Conservation (phyloP, 345 rosid species). For the Camelina laxa region DNA sequence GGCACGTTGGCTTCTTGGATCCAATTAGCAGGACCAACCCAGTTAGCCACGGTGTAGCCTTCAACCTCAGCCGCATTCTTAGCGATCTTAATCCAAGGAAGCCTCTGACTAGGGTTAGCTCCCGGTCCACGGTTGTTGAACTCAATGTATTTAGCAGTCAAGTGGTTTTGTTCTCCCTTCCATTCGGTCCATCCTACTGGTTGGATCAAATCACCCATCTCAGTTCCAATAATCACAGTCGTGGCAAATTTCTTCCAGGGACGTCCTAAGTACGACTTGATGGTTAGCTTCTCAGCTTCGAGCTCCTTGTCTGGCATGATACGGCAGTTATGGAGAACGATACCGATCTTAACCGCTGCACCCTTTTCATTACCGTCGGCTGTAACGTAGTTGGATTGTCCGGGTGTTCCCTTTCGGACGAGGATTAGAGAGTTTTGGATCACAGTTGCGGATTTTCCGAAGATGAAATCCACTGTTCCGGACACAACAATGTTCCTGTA, state of each 20-base stretch:
- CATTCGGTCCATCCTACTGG: constrained; percentile 66
- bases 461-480: constrained; percentile 81
- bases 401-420: constrained; percentile 46
- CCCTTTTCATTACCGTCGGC: constrained; percentile 56
- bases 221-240: constrained; percentile 62
- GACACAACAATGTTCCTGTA: constrained; percentile 72
- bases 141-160: constrained; percentile 55
- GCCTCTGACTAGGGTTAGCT: constrained; percentile 49
- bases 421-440: constrained; percentile 76
- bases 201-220: constrained; percentile 59
- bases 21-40: constrained; percentile 54
- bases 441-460: constrained; percentile 60
- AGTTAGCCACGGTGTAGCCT: constrained; percentile 48
- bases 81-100: constrained; percentile 57
- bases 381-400: constrained; percentile 62
- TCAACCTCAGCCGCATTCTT: constrained; percentile 48
- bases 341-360: constrained; percentile 44
- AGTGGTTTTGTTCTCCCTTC: constrained; percentile 43
- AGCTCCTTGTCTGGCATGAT: constrained; percentile 66
- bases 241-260: constrained; percentile 69
- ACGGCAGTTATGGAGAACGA: constrained; percentile 76
- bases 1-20: constrained; percentile 50
- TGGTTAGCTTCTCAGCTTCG: constrained; percentile 35
- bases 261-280: constrained; percentile 65
- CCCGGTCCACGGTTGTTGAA: constrained; percentile 72